Evolutionary conservation across 2,329 filamentous ascomycete genomes (phyloP), one percentile per base, ranked within the genome.

Genomic region (Aspergillus pseudotamarii): DNA sequence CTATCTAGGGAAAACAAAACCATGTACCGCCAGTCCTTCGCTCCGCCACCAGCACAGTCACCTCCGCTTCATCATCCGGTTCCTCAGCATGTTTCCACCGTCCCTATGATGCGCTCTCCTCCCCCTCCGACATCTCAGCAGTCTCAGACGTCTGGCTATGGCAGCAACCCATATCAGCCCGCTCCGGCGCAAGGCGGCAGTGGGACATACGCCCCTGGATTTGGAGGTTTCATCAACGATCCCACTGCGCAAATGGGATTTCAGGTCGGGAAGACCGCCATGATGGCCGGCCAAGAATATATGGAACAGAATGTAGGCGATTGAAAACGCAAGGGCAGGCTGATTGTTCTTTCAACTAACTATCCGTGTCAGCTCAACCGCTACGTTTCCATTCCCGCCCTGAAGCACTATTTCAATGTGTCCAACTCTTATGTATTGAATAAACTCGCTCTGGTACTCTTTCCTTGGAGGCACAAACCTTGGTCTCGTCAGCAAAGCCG

Each of bases 371-470:
- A 91, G 89, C 83, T 92, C 72, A 90, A 89, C 72, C 88, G 89
- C 78, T 97, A 94, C 81, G 89, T 99, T 80, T 97, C 94, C 74
- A 91, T 98, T 71, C 90, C 91, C 16, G 92, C 93, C 21, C 86
- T 99, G 51, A 99, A 99, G 80, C 95, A 97, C 81, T 99, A 98
- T 85, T 99, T 99, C 84, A 97, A 98, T 81, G 95, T 99, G 68
- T 96, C 94, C 69, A 99, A 99, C 84, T 91, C 88, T 64, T 99
- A 99, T 80, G 95, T 99, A 75, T 85, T 96, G 75, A 93, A 90
- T 81, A 99, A 99, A 81, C 86, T 99, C 63, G 88, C 91, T 75
- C 88, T 99, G 63, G 94, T 99, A 63, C 89, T 99, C 65, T 97
- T 98, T 79, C 95, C 95, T 59, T 99, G 95, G 94, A 87, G 94